Evolutionary conservation across 495 filamentous ascomycete species (phyloP).

Genomic region (Penicillium crystallinum): DNA sequence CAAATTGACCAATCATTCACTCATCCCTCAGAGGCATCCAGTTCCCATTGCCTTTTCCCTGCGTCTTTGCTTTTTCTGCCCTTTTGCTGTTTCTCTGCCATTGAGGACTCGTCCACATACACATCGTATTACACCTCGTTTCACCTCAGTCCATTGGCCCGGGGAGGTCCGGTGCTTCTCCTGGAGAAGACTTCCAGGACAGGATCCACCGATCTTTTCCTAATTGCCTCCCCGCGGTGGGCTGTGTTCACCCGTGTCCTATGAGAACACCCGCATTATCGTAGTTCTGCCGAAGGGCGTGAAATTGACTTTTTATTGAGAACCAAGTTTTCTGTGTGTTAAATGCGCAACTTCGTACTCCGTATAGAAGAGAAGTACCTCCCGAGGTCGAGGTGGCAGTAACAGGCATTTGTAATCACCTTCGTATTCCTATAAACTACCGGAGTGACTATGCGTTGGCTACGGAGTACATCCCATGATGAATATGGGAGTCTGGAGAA

Average conservation of each 20-base stretch:
- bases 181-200: neutral
- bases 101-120: neutral
- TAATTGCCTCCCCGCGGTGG: constrained; percentile 29
- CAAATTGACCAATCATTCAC: constrained; percentile 17
- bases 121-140: neutral
- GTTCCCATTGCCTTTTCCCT: neutral
- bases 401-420: too few species aligned
- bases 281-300: constrained; percentile 37
- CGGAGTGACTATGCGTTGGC: too few species aligned
- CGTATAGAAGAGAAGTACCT: too few species aligned
- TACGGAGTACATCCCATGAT: too few species aligned
- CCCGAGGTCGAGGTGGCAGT: too few species aligned
- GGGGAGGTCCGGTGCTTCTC: neutral
- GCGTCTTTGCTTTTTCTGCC: neutral
- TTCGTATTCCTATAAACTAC: too few species aligned
- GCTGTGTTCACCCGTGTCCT: constrained; percentile 19
- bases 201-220: constrained; percentile 31
- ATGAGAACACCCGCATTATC: constrained; percentile 12
- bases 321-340: too few species aligned
- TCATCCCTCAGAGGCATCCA: constrained; percentile 10
- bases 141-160: neutral
- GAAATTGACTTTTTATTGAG: constrained; percentile 26
- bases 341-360: too few species aligned
- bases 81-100: neutral
- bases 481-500: too few species aligned